Base-by-base conservation (phyloP, 2,329 filamentous ascomycete species). In the Nemania sp. region DNA sequence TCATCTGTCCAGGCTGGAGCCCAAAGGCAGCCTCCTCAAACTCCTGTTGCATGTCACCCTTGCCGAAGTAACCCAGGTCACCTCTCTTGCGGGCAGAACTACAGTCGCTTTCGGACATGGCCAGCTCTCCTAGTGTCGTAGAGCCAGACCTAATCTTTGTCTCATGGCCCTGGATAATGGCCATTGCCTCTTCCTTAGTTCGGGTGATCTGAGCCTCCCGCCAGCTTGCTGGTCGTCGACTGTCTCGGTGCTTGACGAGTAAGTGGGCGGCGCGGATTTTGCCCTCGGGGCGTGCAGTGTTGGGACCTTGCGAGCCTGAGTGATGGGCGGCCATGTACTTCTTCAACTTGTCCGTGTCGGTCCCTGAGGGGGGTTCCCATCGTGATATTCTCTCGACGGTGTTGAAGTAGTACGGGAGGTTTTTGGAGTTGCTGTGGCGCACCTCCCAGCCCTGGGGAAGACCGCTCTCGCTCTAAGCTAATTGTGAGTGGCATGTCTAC, bases 331-430 rank as follows among this genome's bases (percentile, higher is more conserved):
- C 93, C 94, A 99, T 98, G 85, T 97, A 98, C 70, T 89, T 81
- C 86, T 98, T 98, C 72, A 99, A 89, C 82, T 92, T 93, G 75
- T 98, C 94, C 66, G 92, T 92, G 82, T 99, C 93, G 74, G 94
- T 96, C 72, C 91, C 93, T 52, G 88, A 80, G 8, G 96, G 96
- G 2, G 96, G 95, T 79, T 98, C 96, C 96, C 96, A 99, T 82
- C 93, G 89, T 71, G 96, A 98, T 79, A 93, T 90, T 80, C 94
- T 95, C 71, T 93, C 93, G 74, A 83, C 84, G 53, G 91, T 85
- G 82, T 98, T 97, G 91, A 98, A 98, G 86, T 98, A 99, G 86
- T 99, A 99, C 43, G 96, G 96, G 41, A 98, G 91, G 83, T 97
- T 97, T 86, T 98, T 98, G 82, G 93, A 97, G 85, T 98, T 97